A percentile compares a stretch with the other conserved stretches of the same genome.
These are phyloP conservation scores for Agrocybe chaxingu DNA, from an alignment of 768 basidiomycete species.

Conservation along the genomic window DNA sequence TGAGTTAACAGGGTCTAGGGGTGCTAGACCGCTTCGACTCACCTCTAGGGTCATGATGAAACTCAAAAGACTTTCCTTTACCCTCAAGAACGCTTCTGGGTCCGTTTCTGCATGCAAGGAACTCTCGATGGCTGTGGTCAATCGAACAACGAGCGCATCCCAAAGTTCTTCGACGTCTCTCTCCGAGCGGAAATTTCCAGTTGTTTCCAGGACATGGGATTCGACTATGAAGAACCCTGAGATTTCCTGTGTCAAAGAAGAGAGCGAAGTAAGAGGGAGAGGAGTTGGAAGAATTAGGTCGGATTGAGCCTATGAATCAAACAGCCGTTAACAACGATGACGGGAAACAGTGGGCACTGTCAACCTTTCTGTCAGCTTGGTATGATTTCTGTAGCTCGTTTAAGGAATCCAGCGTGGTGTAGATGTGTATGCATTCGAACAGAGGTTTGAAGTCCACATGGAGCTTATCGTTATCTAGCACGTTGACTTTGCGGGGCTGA, in stretches of 20 bases:
- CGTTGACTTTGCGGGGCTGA: conserved; percentile 60
- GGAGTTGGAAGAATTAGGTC: conserved; percentile 86
- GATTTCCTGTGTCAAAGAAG: conserved; percentile 85
- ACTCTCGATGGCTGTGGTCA: conserved; percentile 71
- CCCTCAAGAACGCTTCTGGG: conserved; percentile 75
- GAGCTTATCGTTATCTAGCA: conserved; percentile 87
- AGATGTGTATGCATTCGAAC: conserved; percentile 96
- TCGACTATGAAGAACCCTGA: conserved; percentile 98
- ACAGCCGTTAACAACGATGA: conserved; percentile 2
- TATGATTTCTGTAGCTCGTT: conserved; percentile 89
- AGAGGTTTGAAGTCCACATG: conserved; percentile 92
- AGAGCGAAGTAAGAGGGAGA: conserved; percentile 61
- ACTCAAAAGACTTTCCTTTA: conserved; percentile 78
- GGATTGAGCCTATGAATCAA: conserved; percentile 78
- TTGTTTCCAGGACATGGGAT: conserved; percentile 85
- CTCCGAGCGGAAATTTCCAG: conserved; percentile 85
- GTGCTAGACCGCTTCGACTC: conserved; percentile 11
- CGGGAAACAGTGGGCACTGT: conserved; percentile 2
- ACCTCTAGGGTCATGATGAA: conserved; percentile 96
- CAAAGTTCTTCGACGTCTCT: conserved; percentile 93
- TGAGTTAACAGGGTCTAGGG: not conserved
- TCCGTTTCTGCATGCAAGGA: conserved; percentile 73
- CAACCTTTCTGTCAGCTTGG: conserved; percentile 93
- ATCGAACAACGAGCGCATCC: conserved; percentile 77
- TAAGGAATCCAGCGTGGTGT: conserved; percentile 85